Evolutionary conservation across 2,329 filamentous ascomycete genomes (phyloP), one percentile per base, ranked within the genome.

Genomic region (Ophiocordyceps camponoti-rufipedis): DNA sequence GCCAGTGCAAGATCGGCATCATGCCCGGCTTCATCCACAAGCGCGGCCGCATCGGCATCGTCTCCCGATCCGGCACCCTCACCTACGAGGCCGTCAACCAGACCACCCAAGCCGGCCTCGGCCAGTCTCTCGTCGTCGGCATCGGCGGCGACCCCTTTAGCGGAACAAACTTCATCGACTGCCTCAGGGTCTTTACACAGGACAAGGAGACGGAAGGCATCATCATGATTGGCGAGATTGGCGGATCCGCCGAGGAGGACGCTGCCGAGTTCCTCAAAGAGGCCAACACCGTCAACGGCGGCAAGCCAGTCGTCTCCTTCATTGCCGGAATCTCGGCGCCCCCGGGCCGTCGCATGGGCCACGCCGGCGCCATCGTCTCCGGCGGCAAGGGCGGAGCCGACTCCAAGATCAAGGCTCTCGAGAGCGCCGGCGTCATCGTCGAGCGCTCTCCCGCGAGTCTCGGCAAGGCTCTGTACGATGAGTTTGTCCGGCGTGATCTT

Each of bases 71-170:
- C 61, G 91, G 91, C 60, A 98, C 91, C 55, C 80, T 98, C 52
- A 98, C 91, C 61, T 98, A 98, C 74, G 91, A 98, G 74, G 91
- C 91, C 62, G 91, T 98, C 69, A 96, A 96, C 78, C 91, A 98
- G 72, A 98, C 91, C 60, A 96, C 91, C 54, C 85, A 91, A 74
- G 82, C 87, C 57, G 91, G 91, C 52, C 84, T 98, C 48, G 91
- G 91, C 53, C 91, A 98, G 74, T 95, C 88, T 31, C 85, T 98
- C 58, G 91, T 98, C 59, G 85, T 98, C 58, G 91, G 91, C 61
- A 96, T 98, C 58, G 91, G 91, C 53, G 91, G 91, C 70, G 91
- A 98, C 70, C 91, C 91, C 57, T 98, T 98, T 76, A 89, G 83
- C 59, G 91, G 91, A 57, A 96, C 91, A 68, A 96, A 94, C 78